Base-by-base conservation (phyloP, 192 early-diverging fungal genomes). In the Jimgerdemannia flammicorona region DNA sequence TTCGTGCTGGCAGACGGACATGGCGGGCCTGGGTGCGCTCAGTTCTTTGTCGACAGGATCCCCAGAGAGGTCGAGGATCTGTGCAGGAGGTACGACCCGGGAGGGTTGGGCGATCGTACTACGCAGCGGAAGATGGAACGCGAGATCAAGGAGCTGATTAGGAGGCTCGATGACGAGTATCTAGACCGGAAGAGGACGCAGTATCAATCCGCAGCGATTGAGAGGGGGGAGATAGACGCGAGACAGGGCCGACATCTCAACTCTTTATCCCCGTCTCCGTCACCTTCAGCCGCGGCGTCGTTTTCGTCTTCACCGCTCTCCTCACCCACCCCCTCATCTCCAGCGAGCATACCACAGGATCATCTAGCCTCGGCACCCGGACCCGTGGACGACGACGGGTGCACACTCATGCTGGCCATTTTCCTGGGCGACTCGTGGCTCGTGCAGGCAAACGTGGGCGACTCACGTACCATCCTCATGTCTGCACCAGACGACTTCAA, bases 1-100 rank as follows among this genome's bases (percentile, higher is more conserved):
- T 89, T 86, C 73, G 83, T 83, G 39, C 75, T 89, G 20, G 86
- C 88, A 6, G 88, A 89, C 72, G 88, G 88, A 1, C 88, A 89
- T 69, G 88, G 88, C 63, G 88, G 88, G 10, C 77, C 82, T 4
- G 85, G 82, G 3, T 89, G 88, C 42, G 84, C 88, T 3, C 79
- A 80, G 18, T 89, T 80, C 73, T 86, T 89, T 75, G 83, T 85
- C 4, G 70, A 74, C 63, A 77, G 81, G 3, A 77, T 87, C 73
- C 86, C 88, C 1, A 66, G 67, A 6, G 82, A 83, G 9, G 70
- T 89, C 9, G 80, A 89, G 40, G 75, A 79, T n/a, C 72, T 89
- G n/a, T 72, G 84, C 69, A 77, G 67, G 3, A 59, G 79, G 40
- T 87, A 86, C 72, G 70, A 81, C 29, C 73, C 79, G 8, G 39